Conservation (phyloP, 108 stramenopile species). For the Cyclostephanos invisitatus region DNA sequence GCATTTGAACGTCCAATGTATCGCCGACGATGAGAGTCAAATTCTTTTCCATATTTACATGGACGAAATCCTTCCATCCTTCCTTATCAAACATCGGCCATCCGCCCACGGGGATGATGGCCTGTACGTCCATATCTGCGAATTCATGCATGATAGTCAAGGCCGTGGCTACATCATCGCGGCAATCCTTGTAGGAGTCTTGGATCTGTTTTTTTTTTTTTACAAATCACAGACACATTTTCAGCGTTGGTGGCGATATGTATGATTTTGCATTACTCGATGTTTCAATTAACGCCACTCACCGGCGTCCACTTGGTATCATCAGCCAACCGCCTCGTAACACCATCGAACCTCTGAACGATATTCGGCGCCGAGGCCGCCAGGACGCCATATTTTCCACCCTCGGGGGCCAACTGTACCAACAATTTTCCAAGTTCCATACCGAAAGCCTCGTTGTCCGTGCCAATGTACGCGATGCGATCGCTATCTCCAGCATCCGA, state of each 20-base stretch:
- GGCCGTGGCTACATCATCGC: not conserved
- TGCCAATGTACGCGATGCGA: constrained; percentile 48
- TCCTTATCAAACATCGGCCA: not conserved
- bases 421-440: constrained; percentile 33
- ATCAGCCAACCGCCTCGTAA: constrained; percentile 11
- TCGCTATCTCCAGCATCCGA: constrained; percentile 27
- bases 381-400: constrained; percentile 37
- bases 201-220: not conserved
- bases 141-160: constrained; percentile 21
- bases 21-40: constrained; percentile 11
- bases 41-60: not conserved
- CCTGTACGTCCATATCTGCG: constrained; percentile 1
- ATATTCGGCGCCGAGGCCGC: constrained; percentile 10
- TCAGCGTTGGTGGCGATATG: too few species aligned
- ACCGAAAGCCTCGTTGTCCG: constrained; percentile 42
- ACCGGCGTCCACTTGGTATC: constrained; percentile 6
- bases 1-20: constrained; percentile 16
- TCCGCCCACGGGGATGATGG: constrained; percentile 25
- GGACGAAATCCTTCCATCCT: not conserved
- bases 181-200: constrained; percentile 19
- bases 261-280: too few species aligned
- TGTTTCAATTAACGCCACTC: too few species aligned
- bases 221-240: too few species aligned
- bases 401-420: constrained; percentile 35
- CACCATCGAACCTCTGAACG: constrained; percentile 12